Base-by-base conservation (phyloP, 441 rosid species). In the Erodium texanum region DNA sequence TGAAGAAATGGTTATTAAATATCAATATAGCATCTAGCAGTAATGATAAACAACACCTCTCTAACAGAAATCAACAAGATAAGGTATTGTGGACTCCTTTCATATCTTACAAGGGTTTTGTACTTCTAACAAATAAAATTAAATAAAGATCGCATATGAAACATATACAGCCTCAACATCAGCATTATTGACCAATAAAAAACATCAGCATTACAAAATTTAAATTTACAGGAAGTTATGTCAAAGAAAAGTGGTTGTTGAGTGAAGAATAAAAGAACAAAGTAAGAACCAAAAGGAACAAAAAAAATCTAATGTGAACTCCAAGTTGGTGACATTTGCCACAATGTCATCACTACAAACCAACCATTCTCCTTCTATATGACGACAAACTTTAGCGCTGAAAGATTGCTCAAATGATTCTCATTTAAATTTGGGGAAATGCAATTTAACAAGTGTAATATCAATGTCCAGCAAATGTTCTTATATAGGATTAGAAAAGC, bases 1-100 rank as follows among this genome's bases (percentile, higher is more conserved):
- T 67, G 64, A 65, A 65, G 11, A 68, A 16, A 56, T 64, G 61
- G 29, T 58, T 58, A 29, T 34, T 34, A 34, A 58, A 58, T 58
- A 58, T 23, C 63, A 19, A 58, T 58, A 58, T 9, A 58, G 24
- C 62, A 58, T 58, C 22, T 8, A 20, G 62, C 22, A 58, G 62
- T 58, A 62, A 68, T 3, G 22, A 52, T 12, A 27, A 41, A 36
- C 32, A 61, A 62, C 56, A 38, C 27, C 62, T 58, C 20, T 19
- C 27, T 58, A 22, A 19, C 38, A 34, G 38, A 5, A 1, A 58
- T 5, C 8, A 20, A 15, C 24, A 58, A 12, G 62, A 58, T 58
- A 58, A 58, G 62, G n/a, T n/a, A n/a, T n/a, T n/a, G n/a, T n/a
- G n/a, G 27, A 58, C 22, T 58, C 24, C 11, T 8, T 56, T 58